Conservation (phyloP, 140 eudicot species). For the Ambrosia hybrid region DNA sequence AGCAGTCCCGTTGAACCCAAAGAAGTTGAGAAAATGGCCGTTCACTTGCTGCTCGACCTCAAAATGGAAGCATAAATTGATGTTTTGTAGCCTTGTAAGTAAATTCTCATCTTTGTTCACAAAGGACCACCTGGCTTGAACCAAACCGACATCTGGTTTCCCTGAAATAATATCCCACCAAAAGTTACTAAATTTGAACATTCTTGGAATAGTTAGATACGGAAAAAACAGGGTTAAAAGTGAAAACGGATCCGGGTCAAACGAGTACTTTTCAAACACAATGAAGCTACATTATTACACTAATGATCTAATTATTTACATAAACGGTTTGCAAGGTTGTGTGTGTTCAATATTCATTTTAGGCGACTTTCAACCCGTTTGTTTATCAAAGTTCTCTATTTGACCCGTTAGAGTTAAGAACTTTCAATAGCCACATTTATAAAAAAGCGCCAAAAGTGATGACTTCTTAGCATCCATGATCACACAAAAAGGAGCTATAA, state of each 20-base stretch:
- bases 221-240: neutral
- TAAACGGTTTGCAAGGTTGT: neutral
- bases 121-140: conserved; percentile 90
- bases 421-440: too few relatives aligned
- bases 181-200: conserved; percentile 17
- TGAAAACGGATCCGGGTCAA: neutral
- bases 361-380: neutral
- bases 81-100: conserved; percentile 87
- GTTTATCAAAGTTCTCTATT: neutral
- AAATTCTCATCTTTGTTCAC: conserved; percentile 90
- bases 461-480: conserved; percentile 18
- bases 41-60: conserved; percentile 98
- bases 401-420: too few relatives aligned
- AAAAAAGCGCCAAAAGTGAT: neutral
- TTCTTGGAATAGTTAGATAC: neutral
- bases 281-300: neutral
- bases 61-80: conserved; percentile 89
- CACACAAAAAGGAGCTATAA: conserved; percentile 20
- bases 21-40: conserved; percentile 67
- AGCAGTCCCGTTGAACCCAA: conserved; percentile 96
- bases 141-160: conserved; percentile 78
- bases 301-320: neutral
- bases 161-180: conserved; percentile 40
- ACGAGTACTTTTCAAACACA: too few relatives aligned
- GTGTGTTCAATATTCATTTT: neutral